Base-by-base conservation (phyloP, 2,329 filamentous ascomycete genomes). In the Cyphellophora attinorum region DNA sequence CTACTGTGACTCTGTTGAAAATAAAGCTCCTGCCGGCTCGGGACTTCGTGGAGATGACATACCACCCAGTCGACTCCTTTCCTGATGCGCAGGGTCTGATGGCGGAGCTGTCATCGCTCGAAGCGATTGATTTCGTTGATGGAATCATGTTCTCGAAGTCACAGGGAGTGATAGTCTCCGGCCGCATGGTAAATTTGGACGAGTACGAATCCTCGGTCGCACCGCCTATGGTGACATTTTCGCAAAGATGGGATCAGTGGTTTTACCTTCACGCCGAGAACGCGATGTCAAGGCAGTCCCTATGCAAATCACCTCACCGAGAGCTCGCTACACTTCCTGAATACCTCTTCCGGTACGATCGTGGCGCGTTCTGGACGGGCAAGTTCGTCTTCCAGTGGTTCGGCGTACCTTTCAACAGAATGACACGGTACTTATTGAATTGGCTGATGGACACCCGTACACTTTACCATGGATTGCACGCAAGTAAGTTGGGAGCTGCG, bases 361-460 rank as follows among this genome's bases (percentile, higher is more conserved):
- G 76, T 4, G 75, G 72, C 8, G 73, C 68, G 0, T 81, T 80
- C 54, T 80, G 76, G 76, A 70, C 69, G 1, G 75, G 72, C 4
- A 56, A 59, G 3, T 73, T 72, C 16, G 74, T 74, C 1, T 80
- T 74, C 53, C 56, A 67, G 4, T 79, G 78, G 48, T 76, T 77
- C 54, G 47, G 62, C 10, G 64, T 67, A 1, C 76, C 75, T 0
- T 79, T 79, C 58, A 78, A 70, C 45, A 57, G 54, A 10, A 51
- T 76, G 31, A 76, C 72, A 0, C 67, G 76, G 3, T 74, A 64
- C 57, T 52, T 71, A 1, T 59, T 79, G 0, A 71, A 81, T 39
- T 63, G 67, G 17, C 75, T 74, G 48, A 64, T 79, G 47, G 71
- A 73, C 42, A 77, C 74, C 0, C 57, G 73, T 3, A 69, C 70